Percentiles rank a stretch among this genome's conserved stretches.
phyloP scores from a whole-genome alignment of 177 flowering plant genomes.

The Telopea speciosissima region DNA sequence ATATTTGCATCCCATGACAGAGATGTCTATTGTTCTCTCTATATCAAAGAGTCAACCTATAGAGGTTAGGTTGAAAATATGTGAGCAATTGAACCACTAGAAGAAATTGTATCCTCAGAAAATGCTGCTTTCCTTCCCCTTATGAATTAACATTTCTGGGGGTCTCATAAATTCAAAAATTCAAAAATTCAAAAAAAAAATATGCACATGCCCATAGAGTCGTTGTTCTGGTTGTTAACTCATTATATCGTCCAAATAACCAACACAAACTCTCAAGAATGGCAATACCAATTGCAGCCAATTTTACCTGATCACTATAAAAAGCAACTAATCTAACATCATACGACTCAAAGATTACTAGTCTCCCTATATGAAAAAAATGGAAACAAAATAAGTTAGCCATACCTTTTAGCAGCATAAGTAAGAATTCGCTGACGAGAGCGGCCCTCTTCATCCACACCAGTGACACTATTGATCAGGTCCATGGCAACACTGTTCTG shows the following conservation, averaged over 20 bases:
- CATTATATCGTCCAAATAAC: too few species aligned
- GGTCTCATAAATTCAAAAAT: background rate
- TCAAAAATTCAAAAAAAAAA: too few species aligned
- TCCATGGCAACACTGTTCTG: slow-evolving; percentile 79
- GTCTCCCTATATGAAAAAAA: background rate
- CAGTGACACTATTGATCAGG: slow-evolving; percentile 79
- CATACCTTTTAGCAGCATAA: slow-evolving; percentile 86
- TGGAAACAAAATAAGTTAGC: background rate
- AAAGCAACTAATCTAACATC: background rate
- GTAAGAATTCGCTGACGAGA: slow-evolving; percentile 94
- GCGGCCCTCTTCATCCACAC: slow-evolving; percentile 90
- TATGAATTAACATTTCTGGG: background rate
- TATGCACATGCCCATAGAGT: background rate
- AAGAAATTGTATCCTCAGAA: background rate
- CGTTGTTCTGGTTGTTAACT: too few species aligned
- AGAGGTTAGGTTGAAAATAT: background rate
- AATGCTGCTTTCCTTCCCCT: background rate
- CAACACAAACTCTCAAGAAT: too few species aligned
- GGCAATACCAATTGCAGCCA: background rate
- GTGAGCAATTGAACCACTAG: background rate
- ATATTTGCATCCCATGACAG: background rate
- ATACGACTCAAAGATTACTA: background rate
- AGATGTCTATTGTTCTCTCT: background rate
- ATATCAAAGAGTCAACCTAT: background rate
- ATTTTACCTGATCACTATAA: background rate